Conservation (phyloP, 2,329 filamentous ascomycete genomes). For the Fusarium hainanense region DNA sequence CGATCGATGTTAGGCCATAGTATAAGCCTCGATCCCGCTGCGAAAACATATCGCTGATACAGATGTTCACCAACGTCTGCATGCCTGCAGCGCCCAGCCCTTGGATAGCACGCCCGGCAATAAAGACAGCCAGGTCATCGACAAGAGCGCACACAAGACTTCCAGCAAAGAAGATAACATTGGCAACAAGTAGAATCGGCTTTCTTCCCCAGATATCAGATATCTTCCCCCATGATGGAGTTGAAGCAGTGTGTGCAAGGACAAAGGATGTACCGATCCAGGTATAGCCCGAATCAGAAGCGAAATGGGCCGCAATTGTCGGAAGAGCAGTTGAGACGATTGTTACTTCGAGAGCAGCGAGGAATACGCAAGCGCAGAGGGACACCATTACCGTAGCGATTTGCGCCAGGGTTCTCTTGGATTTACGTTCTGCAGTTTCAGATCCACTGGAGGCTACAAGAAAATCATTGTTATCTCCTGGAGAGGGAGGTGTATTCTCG, state of each 20-base stretch:
- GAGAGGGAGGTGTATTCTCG: fast-evolving
- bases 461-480: background rate
- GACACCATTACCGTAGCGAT: slow-evolving; percentile 51
- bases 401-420: slow-evolving; percentile 32
- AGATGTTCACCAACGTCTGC: slow-evolving; percentile 64
- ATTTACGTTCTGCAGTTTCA: background rate
- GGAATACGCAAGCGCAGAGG: slow-evolving; percentile 55
- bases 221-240: slow-evolving; percentile 76
- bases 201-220: slow-evolving; percentile 70
- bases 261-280: slow-evolving; percentile 83
- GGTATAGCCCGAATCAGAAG: slow-evolving; percentile 74
- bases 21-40: slow-evolving; percentile 55
- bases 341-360: slow-evolving; percentile 63
- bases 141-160: slow-evolving; percentile 61
- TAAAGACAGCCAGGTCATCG: slow-evolving; percentile 55
- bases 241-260: slow-evolving; percentile 73
- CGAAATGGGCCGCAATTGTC: slow-evolving; percentile 67
- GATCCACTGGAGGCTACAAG: background rate
- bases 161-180: slow-evolving; percentile 63
- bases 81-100: slow-evolving; percentile 65
- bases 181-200: slow-evolving; percentile 60
- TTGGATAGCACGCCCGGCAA: slow-evolving; percentile 58
- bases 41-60: slow-evolving; percentile 65
- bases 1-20: slow-evolving; percentile 72
- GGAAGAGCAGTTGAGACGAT: slow-evolving; percentile 72